These are phyloP conservation scores for Syzygium aromaticum DNA, from an alignment of 345 rosid genomes.

Conservation along the genomic window DNA sequence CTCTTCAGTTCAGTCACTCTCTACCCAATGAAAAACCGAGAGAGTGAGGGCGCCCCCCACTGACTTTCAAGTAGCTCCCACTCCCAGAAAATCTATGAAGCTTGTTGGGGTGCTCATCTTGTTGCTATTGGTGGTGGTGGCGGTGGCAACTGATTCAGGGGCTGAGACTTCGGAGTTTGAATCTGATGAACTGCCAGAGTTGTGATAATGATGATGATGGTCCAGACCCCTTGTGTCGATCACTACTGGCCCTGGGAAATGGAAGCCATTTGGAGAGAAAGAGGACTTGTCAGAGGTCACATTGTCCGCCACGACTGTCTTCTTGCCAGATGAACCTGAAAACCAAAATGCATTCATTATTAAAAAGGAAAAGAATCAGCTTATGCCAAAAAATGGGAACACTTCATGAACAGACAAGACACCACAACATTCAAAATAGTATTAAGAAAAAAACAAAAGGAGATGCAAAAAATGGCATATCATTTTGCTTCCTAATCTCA, in stretches of 20 bases:
- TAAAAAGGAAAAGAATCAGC: neutral
- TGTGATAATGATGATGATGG: neutral
- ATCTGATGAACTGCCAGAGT: neutral
- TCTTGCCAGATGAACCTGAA: neutral
- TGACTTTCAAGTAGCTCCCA: slow-evolving; percentile 2
- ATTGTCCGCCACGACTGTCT: neutral
- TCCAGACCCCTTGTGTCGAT: neutral
- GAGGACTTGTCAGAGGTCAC: neutral
- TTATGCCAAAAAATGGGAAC: neutral
- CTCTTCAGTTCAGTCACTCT: neutral
- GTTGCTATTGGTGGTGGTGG: neutral
- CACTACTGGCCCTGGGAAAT: neutral
- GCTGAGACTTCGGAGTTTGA: slow-evolving; percentile 5
- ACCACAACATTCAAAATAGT: neutral
- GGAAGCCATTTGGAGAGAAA: neutral
- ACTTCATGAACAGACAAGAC: neutral
- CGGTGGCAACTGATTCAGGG: neutral
- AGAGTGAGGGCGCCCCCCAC: neutral
- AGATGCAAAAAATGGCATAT: neutral
- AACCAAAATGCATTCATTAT: neutral
- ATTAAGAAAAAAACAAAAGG: neutral
- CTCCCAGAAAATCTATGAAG: slow-evolving; percentile 11
- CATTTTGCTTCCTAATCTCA: neutral
- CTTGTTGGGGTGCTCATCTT: neutral
- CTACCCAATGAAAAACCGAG: neutral